phyloP scores from a whole-genome alignment of 2,329 filamentous ascomycete genomes.

The Talaromyces sp. region DNA sequence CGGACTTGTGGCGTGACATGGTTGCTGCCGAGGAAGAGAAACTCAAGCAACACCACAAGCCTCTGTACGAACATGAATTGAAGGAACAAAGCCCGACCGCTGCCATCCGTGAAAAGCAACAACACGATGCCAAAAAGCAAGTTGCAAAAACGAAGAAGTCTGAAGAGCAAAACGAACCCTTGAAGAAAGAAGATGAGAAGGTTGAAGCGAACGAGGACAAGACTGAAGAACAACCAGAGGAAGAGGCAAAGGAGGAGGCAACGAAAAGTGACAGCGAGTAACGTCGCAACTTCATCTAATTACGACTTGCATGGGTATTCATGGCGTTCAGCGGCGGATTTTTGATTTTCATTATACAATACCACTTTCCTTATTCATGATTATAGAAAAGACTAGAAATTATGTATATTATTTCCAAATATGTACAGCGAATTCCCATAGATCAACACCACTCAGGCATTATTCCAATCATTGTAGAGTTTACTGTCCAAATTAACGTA shows the following conservation, averaged over 20 bases:
- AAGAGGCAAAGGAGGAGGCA: conserved; percentile 6
- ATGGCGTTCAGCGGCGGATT: not conserved
- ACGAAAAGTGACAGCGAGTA: conserved; percentile 22
- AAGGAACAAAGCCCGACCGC: not conserved
- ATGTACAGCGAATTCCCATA: not conserved
- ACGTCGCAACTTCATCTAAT: not conserved
- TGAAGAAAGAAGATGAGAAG: conserved; percentile 16
- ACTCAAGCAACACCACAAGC: conserved; percentile 36
- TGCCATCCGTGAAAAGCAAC: conserved; percentile 4
- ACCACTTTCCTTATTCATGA: not conserved
- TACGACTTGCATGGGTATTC: not conserved
- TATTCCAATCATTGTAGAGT: conserved; percentile 45
- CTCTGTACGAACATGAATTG: conserved; percentile 27
- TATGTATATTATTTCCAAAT: not conserved
- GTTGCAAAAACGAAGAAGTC: not conserved
- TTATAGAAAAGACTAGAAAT: not conserved
- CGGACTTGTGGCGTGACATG: conserved; percentile 79
- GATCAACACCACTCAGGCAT: not conserved
- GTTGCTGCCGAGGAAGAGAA: conserved; percentile 43
- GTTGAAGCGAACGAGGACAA: not conserved
- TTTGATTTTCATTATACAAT: not conserved
- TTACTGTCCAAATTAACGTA: conserved; percentile 50
- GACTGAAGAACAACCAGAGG: conserved; percentile 7
- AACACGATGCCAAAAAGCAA: conserved; percentile 8
- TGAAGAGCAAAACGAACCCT: conserved; percentile 3